Base-by-base conservation (phyloP, 2,329 filamentous ascomycete genomes). In the Phyllosticta capitalensis region DNA sequence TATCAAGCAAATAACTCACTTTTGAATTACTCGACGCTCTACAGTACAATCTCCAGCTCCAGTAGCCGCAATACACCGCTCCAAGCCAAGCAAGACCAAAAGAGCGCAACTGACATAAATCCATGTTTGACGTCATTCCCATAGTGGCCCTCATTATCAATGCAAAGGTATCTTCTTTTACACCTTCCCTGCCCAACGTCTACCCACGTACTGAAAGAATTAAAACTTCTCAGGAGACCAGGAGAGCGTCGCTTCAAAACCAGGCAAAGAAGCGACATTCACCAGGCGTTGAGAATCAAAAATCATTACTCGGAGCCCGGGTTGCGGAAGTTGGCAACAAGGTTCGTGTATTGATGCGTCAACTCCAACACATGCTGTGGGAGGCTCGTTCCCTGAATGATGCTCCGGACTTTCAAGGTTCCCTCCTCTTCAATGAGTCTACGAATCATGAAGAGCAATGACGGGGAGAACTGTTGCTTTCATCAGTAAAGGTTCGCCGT, bases 341-440 rank as follows among this genome's bases (percentile, higher is more conserved):
- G 79, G 60, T 90, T 90, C 20, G 92, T 94, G 71, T 99, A 99
- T 71, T 96, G 89, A 73, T 99, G 92, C 24, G 94, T 97, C 61
- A 99, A 78, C 71, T 97, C 92, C 58, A 97, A 81, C 48, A 99
- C 92, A 61, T 89, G 86, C 75, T 97, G 94, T 10, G 92, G 92
- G 63, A 99, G 77, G 72, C 89, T 96, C 2, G 92, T 97, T 1
- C 92, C 91, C 75, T 99, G 94, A 58, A 99, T 91, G 69, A 99
- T 96, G 73, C 91, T 96, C 69, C 94, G 84, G 58, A 99, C 89
- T 76, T 99, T 99, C 73, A 99, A 90, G 1, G 92, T 92, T 61
- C 94, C 94, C 75, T 99, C 94, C 65, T 96, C 92, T 75, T 97
- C 94, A 70, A 99, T 99, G 65, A 99, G 79, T 65, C 89, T 91